A percentile compares a stretch with the other conserved stretches of the same genome.
Conservation (phyloP, 2,329 filamentous ascomycete genomes). For the Gaeumannomyces tritici region DNA sequence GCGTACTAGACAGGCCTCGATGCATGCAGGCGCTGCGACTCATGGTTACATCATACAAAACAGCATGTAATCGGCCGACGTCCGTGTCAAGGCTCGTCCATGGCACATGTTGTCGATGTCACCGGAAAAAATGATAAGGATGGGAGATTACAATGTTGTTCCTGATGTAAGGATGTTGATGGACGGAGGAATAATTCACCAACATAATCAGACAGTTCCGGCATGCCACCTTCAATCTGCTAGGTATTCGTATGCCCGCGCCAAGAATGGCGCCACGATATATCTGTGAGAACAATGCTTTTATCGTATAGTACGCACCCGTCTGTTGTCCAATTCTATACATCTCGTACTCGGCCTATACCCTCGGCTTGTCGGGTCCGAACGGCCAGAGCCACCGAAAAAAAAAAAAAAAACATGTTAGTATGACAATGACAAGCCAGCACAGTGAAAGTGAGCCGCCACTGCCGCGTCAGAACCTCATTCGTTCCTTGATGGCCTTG, state of each 20-base stretch:
- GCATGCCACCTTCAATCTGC: neutral
- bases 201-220: neutral
- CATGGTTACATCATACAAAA: neutral
- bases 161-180: too few species aligned
- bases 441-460: neutral
- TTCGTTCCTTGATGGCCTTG: constrained; percentile 67
- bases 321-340: neutral
- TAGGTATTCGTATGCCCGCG: neutral
- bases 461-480: constrained; percentile 28
- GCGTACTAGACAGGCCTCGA: neutral
- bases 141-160: too few species aligned
- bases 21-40: neutral
- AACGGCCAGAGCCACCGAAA: neutral
- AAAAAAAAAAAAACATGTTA: too few species aligned
- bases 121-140: too few species aligned
- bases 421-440: too few species aligned
- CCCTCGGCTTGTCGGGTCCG: neutral
- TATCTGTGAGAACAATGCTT: neutral
- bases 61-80: neutral
- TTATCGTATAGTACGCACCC: neutral
- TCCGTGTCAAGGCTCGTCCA: neutral
- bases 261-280: neutral
- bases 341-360: neutral
- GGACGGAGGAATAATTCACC: too few species aligned
- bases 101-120: too few species aligned